A percentile compares a stretch with the other conserved stretches of the same genome.
These are phyloP conservation scores for Cynanchum wilfordii DNA, from an alignment of 257 asterid species.

Conservation along the genomic window DNA sequence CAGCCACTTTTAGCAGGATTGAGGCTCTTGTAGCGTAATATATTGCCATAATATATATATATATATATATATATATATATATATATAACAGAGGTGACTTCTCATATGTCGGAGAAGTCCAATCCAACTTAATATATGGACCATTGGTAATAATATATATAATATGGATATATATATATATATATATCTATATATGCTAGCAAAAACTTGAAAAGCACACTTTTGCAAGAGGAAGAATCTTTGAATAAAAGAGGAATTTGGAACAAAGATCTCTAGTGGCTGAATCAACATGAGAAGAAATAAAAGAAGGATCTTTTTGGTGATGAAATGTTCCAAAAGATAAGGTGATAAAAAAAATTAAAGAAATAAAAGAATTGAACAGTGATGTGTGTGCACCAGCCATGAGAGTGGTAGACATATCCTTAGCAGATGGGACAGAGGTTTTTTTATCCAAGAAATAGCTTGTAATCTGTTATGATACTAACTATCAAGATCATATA, in stretches of 20 bases:
- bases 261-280: constrained; percentile 25
- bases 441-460: constrained; percentile 7
- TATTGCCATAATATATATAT: background rate
- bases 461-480: too few species aligned
- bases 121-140: background rate
- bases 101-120: constrained; percentile 12
- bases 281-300: constrained; percentile 27
- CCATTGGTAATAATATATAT: background rate
- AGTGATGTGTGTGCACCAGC: constrained; percentile 21
- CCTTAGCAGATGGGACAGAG: constrained; percentile 28
- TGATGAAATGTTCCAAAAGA: constrained; percentile 64
- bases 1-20: constrained; percentile 15
- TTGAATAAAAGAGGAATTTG: constrained; percentile 23
- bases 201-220: constrained; percentile 27
- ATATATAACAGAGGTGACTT: background rate
- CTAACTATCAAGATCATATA: too few species aligned
- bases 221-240: constrained; percentile 26
- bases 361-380: background rate
- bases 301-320: constrained; percentile 22
- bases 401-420: constrained; percentile 20
- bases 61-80: too few species aligned
- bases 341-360: constrained; percentile 38
- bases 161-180: background rate
- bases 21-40: constrained; percentile 1
- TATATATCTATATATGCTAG: constrained; percentile 14